Conservation (phyloP, 305 asterid genomes). For the Withania somnifera region DNA sequence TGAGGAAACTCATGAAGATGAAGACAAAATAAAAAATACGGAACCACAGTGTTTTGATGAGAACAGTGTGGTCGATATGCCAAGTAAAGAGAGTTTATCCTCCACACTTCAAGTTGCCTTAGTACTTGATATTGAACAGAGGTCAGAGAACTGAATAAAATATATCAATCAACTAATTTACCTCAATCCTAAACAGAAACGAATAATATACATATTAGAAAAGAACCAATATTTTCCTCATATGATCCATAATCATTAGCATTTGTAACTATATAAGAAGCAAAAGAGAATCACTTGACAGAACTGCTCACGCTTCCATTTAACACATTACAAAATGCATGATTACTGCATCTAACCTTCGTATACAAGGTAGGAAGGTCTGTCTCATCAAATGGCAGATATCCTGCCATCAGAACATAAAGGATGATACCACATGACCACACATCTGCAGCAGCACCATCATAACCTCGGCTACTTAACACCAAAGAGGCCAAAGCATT, state of each 20-base stretch:
- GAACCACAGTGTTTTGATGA: neutral
- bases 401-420: conserved; percentile 80
- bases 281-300: neutral
- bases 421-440: conserved; percentile 98
- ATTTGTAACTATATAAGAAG: neutral
- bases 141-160: neutral
- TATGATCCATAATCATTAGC: neutral
- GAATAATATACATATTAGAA: neutral
- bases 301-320: neutral
- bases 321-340: neutral
- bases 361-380: conserved; percentile 63
- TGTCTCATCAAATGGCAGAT: conserved; percentile 73
- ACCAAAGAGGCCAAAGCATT: conserved; percentile 25
- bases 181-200: neutral
- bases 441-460: conserved; percentile 95
- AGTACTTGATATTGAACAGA: neutral
- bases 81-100: neutral
- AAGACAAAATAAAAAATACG: neutral
- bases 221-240: neutral
- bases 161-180: neutral
- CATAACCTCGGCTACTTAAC: conserved; percentile 68
- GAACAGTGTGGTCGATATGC: neutral
- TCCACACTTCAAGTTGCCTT: neutral
- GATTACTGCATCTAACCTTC: conserved; percentile 36
- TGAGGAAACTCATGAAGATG: neutral